Base-by-base conservation (phyloP, 208 protist species). In the Strigomonas oncopelti region DNA sequence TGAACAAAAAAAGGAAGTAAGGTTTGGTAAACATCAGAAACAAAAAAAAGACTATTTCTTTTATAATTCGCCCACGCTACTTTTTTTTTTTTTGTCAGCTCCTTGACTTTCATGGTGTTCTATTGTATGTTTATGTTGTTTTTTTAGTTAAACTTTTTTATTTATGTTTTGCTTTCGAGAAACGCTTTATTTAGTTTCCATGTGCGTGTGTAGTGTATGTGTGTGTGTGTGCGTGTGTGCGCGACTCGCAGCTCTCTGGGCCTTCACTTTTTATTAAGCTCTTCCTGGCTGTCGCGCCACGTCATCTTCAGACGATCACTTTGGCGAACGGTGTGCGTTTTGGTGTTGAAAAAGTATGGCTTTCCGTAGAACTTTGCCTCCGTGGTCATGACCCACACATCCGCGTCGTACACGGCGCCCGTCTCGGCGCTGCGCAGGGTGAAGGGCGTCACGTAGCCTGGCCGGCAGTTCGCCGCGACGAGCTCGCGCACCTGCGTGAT, bases 351-450 rank as follows among this genome's bases (percentile, higher is more conserved):
- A 69, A 75, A 87, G 71, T 78, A 83, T n/a, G 73, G 68, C 74
- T 77, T 75, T 16, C 55, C 71, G 20, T 57, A 52, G 62, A 66
- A 87, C 29, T 34, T 29, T 18, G 68, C 65, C 32, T 87, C 81
- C 24, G 71, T 67, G 36, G 81, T 87, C 81, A 87, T 87, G 27
- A 83, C 65, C 77, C 77, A 87, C 61, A 87, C 54, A 61, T 70
- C 28, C 13, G 69, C 73, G 29, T 65, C 55, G 71, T 86, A 86
- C 22, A 53, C 24, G 5, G 38, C 24, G 29, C 72, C 73, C 20
- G 54, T 29, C 9, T 75, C 67, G 32, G 58, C 63, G 27, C 57
- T 46, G 61, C 54, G 48, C 25, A 82, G 45, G 24, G 34, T 53
- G 52, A 82, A 73, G 32, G 36, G 61, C 0, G 74, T 74, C 42